Conservation (phyloP, 202 grass and related monocot species). For the Hordeum pubiflorum region DNA sequence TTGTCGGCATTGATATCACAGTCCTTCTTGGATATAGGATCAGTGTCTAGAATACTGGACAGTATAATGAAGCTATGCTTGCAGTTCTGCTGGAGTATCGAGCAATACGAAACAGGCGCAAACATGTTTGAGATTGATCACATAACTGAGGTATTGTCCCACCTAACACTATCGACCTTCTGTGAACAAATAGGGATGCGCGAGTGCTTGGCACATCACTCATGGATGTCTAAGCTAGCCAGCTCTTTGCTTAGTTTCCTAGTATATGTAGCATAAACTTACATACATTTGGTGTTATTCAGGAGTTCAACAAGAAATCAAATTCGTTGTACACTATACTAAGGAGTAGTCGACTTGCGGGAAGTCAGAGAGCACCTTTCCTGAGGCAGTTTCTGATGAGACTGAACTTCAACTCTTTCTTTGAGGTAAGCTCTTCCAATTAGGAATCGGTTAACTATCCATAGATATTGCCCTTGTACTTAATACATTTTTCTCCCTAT, state of each 20-base stretch:
- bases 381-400: constrained; percentile 92
- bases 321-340: constrained; percentile 94
- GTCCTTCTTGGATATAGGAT: constrained; percentile 96
- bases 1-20: constrained; percentile 89
- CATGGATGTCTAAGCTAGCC: neutral
- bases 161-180: neutral
- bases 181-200: neutral
- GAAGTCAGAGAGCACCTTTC: constrained; percentile 86
- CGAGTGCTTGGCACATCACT: neutral
- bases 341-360: constrained; percentile 72
- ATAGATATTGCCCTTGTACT: neutral
- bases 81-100: constrained; percentile 93
- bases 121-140: constrained; percentile 70
- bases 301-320: constrained; percentile 98
- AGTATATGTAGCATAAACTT: neutral
- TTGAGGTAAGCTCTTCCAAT: constrained; percentile 45
- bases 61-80: constrained; percentile 97
- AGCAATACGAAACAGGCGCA: constrained; percentile 58
- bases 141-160: constrained; percentile 68
- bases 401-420: constrained; percentile 82
- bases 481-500: neutral
- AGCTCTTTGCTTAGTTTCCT: constrained; percentile 5
- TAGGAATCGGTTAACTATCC: neutral
- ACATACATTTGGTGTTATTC: neutral
- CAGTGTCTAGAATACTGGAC: constrained; percentile 88